A percentile compares a stretch with the other conserved stretches of the same genome.
Evolutionary conservation across 768 basidiomycete genomes (phyloP).

Genomic region (Scleroderma bovista): DNA sequence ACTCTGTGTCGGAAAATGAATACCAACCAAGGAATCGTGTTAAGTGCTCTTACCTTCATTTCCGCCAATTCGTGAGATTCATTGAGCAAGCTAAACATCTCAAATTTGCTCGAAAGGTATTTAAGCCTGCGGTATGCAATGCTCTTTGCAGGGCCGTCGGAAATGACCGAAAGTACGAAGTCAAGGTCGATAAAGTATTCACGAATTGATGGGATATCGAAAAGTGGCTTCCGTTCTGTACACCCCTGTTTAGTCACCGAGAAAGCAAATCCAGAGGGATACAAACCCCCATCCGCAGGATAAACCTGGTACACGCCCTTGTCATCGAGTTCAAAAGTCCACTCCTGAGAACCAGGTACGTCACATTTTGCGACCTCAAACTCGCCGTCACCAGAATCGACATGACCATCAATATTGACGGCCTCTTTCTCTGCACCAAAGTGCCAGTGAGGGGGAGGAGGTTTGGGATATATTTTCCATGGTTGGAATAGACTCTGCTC

Average conservation of each 20-base stretch:
- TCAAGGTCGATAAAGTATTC: conserved; percentile 98
- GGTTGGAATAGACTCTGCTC: conserved; percentile 37
- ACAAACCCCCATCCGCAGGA: conserved; percentile 19
- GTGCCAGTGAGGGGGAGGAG: conserved; percentile 96
- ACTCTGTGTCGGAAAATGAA: conserved; percentile 16
- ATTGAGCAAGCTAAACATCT: conserved; percentile 86
- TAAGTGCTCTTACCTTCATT: conserved; percentile 74
- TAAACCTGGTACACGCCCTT: conserved; percentile 92
- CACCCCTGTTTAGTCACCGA: not conserved
- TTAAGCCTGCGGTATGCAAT: conserved; percentile 90
- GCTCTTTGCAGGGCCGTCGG: conserved; percentile 94
- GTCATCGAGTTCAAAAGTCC: conserved; percentile 71
- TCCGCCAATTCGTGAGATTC: conserved; percentile 92
- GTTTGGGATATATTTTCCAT: conserved; percentile 90
- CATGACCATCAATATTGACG: conserved; percentile 35
- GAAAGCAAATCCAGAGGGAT: not conserved
- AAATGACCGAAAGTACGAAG: conserved; percentile 82
- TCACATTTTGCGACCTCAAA: conserved; percentile 70
- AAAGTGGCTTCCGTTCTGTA: conserved; percentile 51
- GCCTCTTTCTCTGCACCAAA: conserved; percentile 54
- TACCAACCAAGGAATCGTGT: not conserved
- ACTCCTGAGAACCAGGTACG: conserved; percentile 63
- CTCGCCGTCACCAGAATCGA: conserved; percentile 32
- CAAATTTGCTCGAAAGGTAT: conserved; percentile 90
- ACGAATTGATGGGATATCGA: conserved; percentile 76